Evolutionary conservation across 306 rosid genomes (phyloP).

Genomic region (Castanospermum australe): DNA sequence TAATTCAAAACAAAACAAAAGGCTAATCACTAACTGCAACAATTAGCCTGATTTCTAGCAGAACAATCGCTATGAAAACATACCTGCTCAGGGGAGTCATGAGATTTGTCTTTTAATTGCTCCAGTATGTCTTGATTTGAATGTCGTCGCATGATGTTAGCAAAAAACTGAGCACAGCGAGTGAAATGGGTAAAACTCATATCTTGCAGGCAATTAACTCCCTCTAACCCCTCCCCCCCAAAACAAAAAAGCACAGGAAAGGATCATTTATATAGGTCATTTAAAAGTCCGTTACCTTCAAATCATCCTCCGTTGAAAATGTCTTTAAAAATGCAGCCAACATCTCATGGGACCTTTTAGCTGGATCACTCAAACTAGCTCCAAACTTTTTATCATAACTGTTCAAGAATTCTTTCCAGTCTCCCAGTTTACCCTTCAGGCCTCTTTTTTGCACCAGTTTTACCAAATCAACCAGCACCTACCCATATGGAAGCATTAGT

Average conservation of each 20-base stretch:
- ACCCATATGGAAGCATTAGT: conserved; percentile 18
- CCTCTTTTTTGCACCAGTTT: conserved; percentile 69
- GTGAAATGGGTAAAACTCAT: not conserved
- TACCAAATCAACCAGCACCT: conserved; percentile 78
- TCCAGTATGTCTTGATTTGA: conserved; percentile 46
- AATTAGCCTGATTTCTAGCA: not conserved
- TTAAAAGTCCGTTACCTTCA: conserved; percentile 50
- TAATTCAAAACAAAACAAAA: not conserved
- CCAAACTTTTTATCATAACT: conserved; percentile 65
- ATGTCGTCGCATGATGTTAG: conserved; percentile 50
- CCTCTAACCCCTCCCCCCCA: not conserved
- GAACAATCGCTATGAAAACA: conserved; percentile 14
- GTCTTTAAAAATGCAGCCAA: conserved; percentile 73
- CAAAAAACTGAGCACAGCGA: conserved; percentile 46
- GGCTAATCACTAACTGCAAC: not conserved
- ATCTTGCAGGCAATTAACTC: not conserved
- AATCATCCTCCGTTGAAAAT: conserved; percentile 37
- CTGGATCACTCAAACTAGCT: conserved; percentile 69
- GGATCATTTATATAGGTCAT: not conserved
- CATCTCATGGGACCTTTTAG: conserved; percentile 53
- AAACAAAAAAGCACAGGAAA: not conserved
- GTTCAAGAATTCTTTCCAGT: conserved; percentile 75
- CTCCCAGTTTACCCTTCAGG: conserved; percentile 63
- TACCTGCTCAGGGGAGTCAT: conserved; percentile 73
- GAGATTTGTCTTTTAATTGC: conserved; percentile 35